Percentiles rank a stretch among this genome's conserved stretches.
Evolutionary conservation across 140 eudicot species (phyloP).

Genomic region (Anethum foeniculum): DNA sequence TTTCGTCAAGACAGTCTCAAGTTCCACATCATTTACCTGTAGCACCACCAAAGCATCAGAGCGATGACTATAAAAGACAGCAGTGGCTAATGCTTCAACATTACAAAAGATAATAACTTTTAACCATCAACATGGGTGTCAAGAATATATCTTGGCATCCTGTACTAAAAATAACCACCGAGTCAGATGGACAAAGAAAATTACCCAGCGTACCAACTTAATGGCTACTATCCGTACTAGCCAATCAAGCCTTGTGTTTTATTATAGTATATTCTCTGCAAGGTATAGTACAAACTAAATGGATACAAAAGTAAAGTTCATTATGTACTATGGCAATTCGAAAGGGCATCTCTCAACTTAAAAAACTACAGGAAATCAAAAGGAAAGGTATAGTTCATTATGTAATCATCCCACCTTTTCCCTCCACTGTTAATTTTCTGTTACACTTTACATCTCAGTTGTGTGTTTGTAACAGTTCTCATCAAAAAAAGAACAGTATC

Average conservation of each 20-base stretch:
- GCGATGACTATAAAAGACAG: not conserved
- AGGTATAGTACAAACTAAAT: not conserved
- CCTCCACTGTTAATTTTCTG: not conserved
- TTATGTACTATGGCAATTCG: not conserved
- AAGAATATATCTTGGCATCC: not conserved
- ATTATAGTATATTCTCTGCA: not conserved
- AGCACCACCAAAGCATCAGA: slow-evolving; percentile 17
- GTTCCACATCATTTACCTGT: slow-evolving; percentile 75
- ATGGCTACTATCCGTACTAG: not conserved
- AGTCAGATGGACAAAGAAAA: not conserved
- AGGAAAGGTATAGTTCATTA: too few species aligned
- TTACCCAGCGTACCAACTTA: not conserved
- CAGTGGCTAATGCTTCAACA: not conserved
- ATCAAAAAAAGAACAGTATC: not conserved
- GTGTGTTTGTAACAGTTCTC: not conserved
- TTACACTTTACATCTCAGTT: not conserved
- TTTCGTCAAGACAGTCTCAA: slow-evolving; percentile 57
- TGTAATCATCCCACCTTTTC: not conserved
- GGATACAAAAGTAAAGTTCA: not conserved
- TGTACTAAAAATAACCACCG: not conserved
- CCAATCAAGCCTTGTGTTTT: not conserved
- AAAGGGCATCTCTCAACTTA: not conserved
- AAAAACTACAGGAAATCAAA: not conserved
- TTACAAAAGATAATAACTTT: not conserved
- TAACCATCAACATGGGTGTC: not conserved